Percentiles rank a stretch among this genome's conserved stretches.
Conservation (phyloP, 1,284 basidiomycete species). For the Rhodotorula mucilaginosa region DNA sequence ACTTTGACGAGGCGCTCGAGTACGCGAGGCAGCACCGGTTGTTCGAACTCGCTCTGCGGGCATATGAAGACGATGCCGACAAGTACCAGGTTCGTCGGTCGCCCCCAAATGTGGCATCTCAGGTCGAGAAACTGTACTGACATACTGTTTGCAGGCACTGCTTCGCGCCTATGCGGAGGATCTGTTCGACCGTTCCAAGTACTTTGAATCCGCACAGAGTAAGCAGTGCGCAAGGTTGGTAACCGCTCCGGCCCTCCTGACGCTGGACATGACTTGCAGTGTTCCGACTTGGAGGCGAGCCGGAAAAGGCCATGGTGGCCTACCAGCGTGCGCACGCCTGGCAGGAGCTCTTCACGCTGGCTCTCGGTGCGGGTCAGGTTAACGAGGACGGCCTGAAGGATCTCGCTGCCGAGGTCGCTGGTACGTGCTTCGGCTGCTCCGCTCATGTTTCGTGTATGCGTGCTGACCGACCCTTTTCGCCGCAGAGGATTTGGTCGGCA, state of each 20-base stretch:
- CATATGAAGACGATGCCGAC: constrained; percentile 65
- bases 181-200: constrained; percentile 79
- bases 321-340: constrained; percentile 82
- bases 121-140: neutral
- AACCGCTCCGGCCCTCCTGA: neutral
- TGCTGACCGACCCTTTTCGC: neutral
- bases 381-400: constrained; percentile 59
- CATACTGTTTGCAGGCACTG: constrained; percentile 53
- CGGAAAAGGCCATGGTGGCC: constrained; percentile 73
- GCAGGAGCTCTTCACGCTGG: constrained; percentile 85
- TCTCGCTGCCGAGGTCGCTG: constrained; percentile 45
- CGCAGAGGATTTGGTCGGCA: constrained; percentile 36
- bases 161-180: constrained; percentile 81
- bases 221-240: neutral
- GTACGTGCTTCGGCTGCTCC: constrained; percentile 10
- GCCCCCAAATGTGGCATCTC: neutral
- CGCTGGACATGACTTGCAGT: constrained; percentile 53
- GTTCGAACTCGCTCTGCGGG: constrained; percentile 67
- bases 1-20: constrained; percentile 73
- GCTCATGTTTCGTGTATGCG: neutral
- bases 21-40: constrained; percentile 80
- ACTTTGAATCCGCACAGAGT: constrained; percentile 78
- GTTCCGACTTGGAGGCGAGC: constrained; percentile 65
- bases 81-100: constrained; percentile 58
- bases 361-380: constrained; percentile 52